These are phyloP conservation scores for Citrus unshiu DNA, from an alignment of 345 rosid species.

Conservation along the genomic window DNA sequence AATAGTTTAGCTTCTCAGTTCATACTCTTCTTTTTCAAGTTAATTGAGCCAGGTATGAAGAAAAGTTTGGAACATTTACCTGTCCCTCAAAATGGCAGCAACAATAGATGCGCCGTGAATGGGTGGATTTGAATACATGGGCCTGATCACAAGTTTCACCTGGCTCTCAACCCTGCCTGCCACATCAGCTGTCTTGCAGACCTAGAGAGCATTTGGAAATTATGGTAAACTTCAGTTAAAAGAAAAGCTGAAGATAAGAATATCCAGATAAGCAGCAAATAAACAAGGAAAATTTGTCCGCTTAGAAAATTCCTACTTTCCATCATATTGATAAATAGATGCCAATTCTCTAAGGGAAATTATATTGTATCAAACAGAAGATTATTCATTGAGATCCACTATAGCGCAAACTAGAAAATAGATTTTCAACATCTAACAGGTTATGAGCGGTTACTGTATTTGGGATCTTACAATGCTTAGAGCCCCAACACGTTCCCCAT, in stretches of 20 bases:
- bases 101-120: constrained; percentile 90
- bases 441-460: background rate
- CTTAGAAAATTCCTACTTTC: background rate
- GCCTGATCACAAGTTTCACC: constrained; percentile 81
- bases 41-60: background rate
- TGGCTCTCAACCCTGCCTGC: constrained; percentile 80
- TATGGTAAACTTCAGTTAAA: background rate
- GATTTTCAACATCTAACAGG: background rate
- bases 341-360: background rate
- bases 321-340: background rate
- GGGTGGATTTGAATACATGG: constrained; percentile 93
- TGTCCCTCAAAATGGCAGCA: constrained; percentile 66
- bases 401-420: background rate
- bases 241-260: background rate
- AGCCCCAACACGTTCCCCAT: constrained; percentile 96
- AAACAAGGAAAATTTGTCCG: background rate
- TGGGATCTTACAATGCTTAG: constrained; percentile 77
- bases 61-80: constrained; percentile 25
- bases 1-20: background rate
- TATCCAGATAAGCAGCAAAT: background rate
- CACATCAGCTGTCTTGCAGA: constrained; percentile 79
- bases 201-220: constrained; percentile 34
- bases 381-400: background rate
- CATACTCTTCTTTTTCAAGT: background rate
- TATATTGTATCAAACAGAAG: background rate